These are phyloP conservation scores for Xerocomus spinulosus DNA, from an alignment of 768 basidiomycete species.

Conservation along the genomic window DNA sequence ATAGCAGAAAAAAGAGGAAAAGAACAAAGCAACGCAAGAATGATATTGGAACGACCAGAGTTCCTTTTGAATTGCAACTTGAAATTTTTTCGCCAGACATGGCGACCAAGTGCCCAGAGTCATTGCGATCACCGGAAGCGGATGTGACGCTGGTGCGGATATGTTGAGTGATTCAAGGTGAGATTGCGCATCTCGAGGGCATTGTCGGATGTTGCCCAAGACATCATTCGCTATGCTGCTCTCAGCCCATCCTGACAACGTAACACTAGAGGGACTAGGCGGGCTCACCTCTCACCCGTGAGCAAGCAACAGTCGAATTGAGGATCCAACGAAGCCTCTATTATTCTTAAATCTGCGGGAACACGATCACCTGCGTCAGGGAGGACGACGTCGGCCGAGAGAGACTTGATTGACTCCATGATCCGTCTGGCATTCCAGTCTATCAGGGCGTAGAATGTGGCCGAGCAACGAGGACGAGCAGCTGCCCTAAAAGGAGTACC, in stretches of 20 bases:
- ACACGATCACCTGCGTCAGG: slow-evolving; percentile 54
- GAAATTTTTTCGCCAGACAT: slow-evolving; percentile 47
- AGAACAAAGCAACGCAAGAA: slow-evolving; percentile 39
- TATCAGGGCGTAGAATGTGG: slow-evolving; percentile 46
- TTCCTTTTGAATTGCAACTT: slow-evolving; percentile 44
- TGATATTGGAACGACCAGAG: slow-evolving; percentile 51
- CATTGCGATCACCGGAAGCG: slow-evolving; percentile 39
- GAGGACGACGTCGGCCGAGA: slow-evolving; percentile 53
- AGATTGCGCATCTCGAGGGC: slow-evolving; percentile 45
- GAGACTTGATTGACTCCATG: slow-evolving; percentile 54
- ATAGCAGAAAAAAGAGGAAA: slow-evolving; percentile 39
- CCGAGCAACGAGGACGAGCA: slow-evolving; percentile 39
- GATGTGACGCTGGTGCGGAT: slow-evolving; percentile 39
- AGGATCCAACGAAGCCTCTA: slow-evolving; percentile 48
- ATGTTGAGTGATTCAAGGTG: slow-evolving; percentile 44
- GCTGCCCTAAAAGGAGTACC: slow-evolving; percentile 25
- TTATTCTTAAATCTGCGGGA: slow-evolving; percentile 55
- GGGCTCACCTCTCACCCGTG: slow-evolving; percentile 42
- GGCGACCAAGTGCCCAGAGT: slow-evolving; percentile 53
- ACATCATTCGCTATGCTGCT: slow-evolving; percentile 36
- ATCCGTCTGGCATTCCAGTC: slow-evolving; percentile 47
- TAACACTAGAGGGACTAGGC: background rate
- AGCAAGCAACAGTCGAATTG: slow-evolving; percentile 51
- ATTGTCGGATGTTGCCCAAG: slow-evolving; percentile 43
- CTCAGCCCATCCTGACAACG: background rate